phyloP scores from a whole-genome alignment of 2,329 filamentous ascomycete species.

The Penicillium digitatum region DNA sequence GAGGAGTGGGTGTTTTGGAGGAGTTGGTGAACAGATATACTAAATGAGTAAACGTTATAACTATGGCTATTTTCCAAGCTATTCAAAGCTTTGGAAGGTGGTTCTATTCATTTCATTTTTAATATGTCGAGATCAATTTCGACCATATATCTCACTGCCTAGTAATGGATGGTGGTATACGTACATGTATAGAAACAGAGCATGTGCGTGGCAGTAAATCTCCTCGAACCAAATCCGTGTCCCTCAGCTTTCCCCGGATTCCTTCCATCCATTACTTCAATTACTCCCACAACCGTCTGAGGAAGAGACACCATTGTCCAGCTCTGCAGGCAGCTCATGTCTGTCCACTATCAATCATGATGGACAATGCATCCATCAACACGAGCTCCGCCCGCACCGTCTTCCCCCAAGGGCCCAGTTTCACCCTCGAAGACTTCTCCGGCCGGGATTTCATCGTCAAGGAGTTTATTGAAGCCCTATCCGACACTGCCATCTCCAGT shows the following conservation, averaged over 20 bases:
- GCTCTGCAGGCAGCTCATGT: slow-evolving; percentile 12
- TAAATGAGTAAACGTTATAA: not conserved
- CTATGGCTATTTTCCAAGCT: not conserved
- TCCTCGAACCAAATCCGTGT: not conserved
- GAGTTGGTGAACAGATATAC: not conserved
- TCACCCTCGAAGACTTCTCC: slow-evolving; percentile 83
- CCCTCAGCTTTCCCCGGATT: slow-evolving; percentile 8
- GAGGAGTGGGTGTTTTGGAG: slow-evolving; percentile 4
- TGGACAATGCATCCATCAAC: slow-evolving; percentile 40
- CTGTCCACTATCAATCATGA: slow-evolving; percentile 23
- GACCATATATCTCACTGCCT: not conserved
- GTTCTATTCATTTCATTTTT: not conserved
- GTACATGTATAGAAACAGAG: not conserved
- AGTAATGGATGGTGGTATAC: not conserved
- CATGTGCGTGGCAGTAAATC: slow-evolving; percentile 1
- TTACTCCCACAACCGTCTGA: not conserved
- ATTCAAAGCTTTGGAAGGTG: not conserved
- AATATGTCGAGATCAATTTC: not conserved
- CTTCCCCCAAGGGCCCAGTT: slow-evolving; percentile 74
- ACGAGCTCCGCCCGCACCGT: slow-evolving; percentile 56
- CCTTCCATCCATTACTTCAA: not conserved
- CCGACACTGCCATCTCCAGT: slow-evolving; percentile 72
- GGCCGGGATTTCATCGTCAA: slow-evolving; percentile 94
- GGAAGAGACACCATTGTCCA: not conserved
- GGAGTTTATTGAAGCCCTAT: slow-evolving; percentile 92